Evolutionary conservation across 148 eudicot species (phyloP).

Genomic region (Camellia lanceoleosa): DNA sequence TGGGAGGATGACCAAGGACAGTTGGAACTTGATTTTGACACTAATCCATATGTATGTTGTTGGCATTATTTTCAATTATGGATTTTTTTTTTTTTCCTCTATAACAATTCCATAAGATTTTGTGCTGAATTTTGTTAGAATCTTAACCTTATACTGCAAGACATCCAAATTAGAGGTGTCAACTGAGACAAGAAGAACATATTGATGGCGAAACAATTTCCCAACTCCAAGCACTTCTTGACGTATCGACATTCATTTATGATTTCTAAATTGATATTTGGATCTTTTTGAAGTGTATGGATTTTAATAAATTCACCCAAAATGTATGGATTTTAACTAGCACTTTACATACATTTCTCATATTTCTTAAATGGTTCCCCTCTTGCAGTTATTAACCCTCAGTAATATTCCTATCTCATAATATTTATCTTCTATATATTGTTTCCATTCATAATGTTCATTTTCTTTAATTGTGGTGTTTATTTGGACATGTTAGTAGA

Average conservation of each 20-base stretch:
- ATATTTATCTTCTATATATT: background rate
- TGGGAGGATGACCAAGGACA: slow-evolving; percentile 96
- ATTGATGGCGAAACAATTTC: slow-evolving; percentile 66
- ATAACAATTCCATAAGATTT: background rate
- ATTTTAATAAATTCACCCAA: background rate
- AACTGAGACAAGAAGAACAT: slow-evolving; percentile 80
- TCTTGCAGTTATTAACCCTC: background rate
- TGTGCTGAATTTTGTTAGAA: background rate
- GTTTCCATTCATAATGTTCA: background rate
- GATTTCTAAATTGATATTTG: background rate
- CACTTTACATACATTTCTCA: background rate
- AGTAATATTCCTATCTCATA: background rate
- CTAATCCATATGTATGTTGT: slow-evolving; percentile 65
- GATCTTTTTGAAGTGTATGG: background rate
- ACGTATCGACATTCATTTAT: slow-evolving; percentile 69
- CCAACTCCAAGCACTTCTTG: slow-evolving; percentile 78
- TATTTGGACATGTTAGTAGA: background rate
- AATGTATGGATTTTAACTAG: too few species aligned
- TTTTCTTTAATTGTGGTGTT: background rate
- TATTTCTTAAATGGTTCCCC: background rate
- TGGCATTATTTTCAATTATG: slow-evolving; percentile 1
- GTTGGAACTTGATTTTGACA: slow-evolving; percentile 75
- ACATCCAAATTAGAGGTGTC: slow-evolving; percentile 87
- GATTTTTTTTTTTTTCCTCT: background rate
- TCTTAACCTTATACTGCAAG: slow-evolving; percentile 36